Evolutionary conservation across 1,284 basidiomycete species (phyloP).

Genomic region (Sporisorium graminicola): DNA sequence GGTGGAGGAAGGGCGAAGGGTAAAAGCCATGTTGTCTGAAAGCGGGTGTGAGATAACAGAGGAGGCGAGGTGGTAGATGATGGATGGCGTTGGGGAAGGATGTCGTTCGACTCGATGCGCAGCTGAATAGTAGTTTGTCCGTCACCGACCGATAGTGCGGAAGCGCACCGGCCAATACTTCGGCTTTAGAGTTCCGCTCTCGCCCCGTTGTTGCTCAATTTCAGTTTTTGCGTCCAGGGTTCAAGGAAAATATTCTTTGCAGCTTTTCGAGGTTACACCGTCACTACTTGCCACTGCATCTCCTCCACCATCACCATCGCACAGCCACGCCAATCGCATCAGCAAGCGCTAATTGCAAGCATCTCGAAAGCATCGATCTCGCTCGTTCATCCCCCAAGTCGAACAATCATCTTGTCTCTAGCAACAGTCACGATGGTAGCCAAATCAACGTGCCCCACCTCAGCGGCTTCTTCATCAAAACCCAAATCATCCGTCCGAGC

Average conservation of each 20-base stretch:
- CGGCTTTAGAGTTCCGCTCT: neutral
- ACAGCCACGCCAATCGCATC: neutral
- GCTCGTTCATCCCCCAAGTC: neutral
- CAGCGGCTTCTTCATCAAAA: neutral
- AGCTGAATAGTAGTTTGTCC: no score
- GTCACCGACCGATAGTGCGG: neutral
- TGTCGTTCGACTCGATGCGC: constrained; percentile 10
- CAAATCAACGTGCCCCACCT: neutral
- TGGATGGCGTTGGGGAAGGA: constrained; percentile 1
- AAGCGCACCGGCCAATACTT: constrained; percentile 1
- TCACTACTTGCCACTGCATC: neutral
- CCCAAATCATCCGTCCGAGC: constrained; percentile 1
- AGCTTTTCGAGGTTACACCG: neutral
- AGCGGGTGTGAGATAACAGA: neutral
- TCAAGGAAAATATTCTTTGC: neutral
- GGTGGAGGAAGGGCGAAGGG: neutral
- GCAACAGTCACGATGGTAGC: constrained; percentile 14
- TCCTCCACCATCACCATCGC: neutral
- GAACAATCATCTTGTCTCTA: no score
- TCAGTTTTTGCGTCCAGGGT: constrained; percentile 2
- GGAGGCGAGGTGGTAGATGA: neutral
- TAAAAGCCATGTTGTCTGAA: constrained; percentile 24
- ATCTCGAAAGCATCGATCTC: no score
- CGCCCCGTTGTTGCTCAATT: neutral
- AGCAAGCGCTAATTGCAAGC: neutral